A percentile compares a stretch with the other conserved stretches of the same genome.
Conservation (phyloP, 805 yeast species). For the Starmerella potacharoeniae region DNA sequence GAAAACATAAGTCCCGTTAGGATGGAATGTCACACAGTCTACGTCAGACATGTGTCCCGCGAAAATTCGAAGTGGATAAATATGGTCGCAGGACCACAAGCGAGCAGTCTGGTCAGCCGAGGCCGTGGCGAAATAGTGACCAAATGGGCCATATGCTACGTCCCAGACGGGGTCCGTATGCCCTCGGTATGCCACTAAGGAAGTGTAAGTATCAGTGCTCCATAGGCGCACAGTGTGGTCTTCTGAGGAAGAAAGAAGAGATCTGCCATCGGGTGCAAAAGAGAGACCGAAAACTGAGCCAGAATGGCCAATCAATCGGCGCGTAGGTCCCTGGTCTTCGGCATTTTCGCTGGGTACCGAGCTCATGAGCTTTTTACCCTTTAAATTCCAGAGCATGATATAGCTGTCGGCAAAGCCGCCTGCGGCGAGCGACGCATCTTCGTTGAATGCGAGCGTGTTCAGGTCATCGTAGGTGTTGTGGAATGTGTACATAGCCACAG, state of each 20-base stretch:
- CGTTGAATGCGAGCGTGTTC: slow-evolving; percentile 78
- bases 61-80: slow-evolving; percentile 86
- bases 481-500: slow-evolving; percentile 95
- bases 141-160: slow-evolving; percentile 84
- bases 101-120: slow-evolving; percentile 97
- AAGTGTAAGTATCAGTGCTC: slow-evolving; percentile 84
- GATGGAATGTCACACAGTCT: slow-evolving; percentile 89
- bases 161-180: slow-evolving; percentile 98
- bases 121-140: slow-evolving; percentile 97
- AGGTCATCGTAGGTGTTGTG: slow-evolving; percentile 86
- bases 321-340: slow-evolving; percentile 28
- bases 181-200: slow-evolving; percentile 88
- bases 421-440: slow-evolving; percentile 76
- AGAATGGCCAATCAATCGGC: slow-evolving; percentile 71
- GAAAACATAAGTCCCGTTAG: slow-evolving; percentile 85
- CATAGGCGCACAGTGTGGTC: slow-evolving; percentile 87
- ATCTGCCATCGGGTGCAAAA: slow-evolving; percentile 82
- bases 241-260: slow-evolving; percentile 70
- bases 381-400: slow-evolving; percentile 84
- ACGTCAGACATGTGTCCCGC: slow-evolving; percentile 97
- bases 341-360: slow-evolving; percentile 20
- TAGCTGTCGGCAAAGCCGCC: slow-evolving; percentile 91
- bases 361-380: slow-evolving; percentile 64
- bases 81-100: slow-evolving; percentile 96
- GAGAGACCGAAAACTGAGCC: slow-evolving; percentile 88